phyloP scores from a whole-genome alignment of 352 stramenopile genomes.

The Thraustochytrium sp. region DNA sequence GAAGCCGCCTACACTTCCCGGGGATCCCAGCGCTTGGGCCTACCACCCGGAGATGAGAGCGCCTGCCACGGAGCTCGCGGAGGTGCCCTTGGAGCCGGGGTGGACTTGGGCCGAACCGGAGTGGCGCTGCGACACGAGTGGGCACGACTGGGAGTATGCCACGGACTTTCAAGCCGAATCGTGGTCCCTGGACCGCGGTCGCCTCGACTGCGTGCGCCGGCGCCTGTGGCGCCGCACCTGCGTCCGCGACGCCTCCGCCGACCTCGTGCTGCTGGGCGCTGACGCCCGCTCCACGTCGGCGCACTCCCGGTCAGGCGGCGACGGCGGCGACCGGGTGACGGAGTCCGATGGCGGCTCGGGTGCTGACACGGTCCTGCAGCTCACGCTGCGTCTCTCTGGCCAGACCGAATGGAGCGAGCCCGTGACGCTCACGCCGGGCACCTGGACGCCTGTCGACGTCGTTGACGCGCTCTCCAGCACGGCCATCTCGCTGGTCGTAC shows the following conservation, averaged over 20 bases:
- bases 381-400: neutral
- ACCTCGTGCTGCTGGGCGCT: neutral
- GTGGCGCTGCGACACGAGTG: neutral
- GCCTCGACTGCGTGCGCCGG: neutral
- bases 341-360: neutral
- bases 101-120: conserved; percentile 5
- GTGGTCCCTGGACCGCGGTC: neutral
- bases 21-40: neutral
- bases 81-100: neutral
- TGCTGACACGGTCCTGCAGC: neutral
- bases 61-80: neutral
- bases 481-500: neutral
- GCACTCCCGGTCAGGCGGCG: too few species aligned
- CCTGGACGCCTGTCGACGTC: neutral
- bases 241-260: neutral
- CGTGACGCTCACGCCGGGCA: neutral
- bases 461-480: neutral
- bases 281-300: too few species aligned
- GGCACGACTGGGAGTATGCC: conserved; percentile 24
- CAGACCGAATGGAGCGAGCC: neutral
- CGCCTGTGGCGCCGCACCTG: neutral
- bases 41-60: neutral
- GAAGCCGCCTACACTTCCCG: neutral
- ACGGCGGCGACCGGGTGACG: neutral
- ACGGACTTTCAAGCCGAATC: neutral